Conservation (phyloP, 2,329 filamentous ascomycete genomes). For the Xylariales sp. region DNA sequence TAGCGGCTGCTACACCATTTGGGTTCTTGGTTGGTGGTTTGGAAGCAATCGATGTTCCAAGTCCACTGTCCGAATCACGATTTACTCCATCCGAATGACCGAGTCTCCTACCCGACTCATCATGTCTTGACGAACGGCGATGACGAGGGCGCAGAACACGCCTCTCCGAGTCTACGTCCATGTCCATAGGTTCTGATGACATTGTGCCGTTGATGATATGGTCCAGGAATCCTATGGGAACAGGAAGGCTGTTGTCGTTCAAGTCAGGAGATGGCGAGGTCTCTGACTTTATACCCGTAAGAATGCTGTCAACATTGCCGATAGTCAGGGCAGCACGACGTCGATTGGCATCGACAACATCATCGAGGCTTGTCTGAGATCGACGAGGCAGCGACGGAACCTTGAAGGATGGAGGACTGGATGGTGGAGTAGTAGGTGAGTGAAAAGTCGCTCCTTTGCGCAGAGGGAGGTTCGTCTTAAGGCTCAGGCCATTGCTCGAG, state of each 20-base stretch:
- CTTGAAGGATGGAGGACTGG: constrained; percentile 36
- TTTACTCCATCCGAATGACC: no score
- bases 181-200: constrained; percentile 29
- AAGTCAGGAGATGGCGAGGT: constrained; percentile 37
- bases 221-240: constrained; percentile 56
- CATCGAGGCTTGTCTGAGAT: constrained; percentile 65
- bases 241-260: constrained; percentile 52
- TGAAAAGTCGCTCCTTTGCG: constrained; percentile 68
- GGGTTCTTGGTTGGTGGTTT: constrained; percentile 45
- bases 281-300: constrained; percentile 41
- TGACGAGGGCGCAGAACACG: constrained; percentile 49
- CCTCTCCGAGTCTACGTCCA: constrained; percentile 34
- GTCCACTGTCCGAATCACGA: constrained; percentile 88
- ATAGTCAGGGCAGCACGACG: constrained; percentile 65
- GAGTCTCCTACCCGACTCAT: constrained; percentile 82
- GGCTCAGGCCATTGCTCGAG: constrained; percentile 35
- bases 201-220: constrained; percentile 48
- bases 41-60: constrained; percentile 76
- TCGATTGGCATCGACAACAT: constrained; percentile 65
- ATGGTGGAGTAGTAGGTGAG: constrained; percentile 40
- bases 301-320: constrained; percentile 59
- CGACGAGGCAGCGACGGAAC: constrained; percentile 57
- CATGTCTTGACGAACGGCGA: constrained; percentile 55
- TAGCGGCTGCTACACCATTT: constrained; percentile 47
- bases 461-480: constrained; percentile 56